Evolutionary conservation across 371 early-diverging fungal species (phyloP), one percentile per base, ranked within the genome.

Genomic region (Mortierella sp.): DNA sequence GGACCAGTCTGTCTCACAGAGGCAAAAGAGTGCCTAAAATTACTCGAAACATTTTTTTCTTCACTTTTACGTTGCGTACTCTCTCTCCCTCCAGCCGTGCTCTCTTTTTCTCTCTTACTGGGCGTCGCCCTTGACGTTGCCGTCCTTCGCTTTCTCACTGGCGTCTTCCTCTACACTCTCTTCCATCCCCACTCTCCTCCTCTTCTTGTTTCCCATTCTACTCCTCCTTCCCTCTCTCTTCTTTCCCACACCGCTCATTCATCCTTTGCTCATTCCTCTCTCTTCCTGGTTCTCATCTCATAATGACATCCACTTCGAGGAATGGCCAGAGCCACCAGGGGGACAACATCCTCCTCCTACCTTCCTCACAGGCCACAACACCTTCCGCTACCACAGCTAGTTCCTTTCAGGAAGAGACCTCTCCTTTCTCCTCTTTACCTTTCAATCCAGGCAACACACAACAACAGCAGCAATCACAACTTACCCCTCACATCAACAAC

Each of bases 311-410:
- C 7, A 21, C 55, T 14, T 44, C 47, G 28, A 58, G 42, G 55
- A 54, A 78, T 52, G 73, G 65, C 38, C 44, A 28, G 50, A 50
- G 16, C 24, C 48, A 8, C n/a, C 21, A 28, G 24, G 75, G 58
- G 9, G 80, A 79, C 75, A 26, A 38, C 52, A 74, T 74, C 13
- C 73, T 75, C 38, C 75, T 75, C 31, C 38, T 74, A 1, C 73
- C 73, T 28, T 58, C 79, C 16, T 73, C 79, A 21, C 80, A 70
- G 48, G 34, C 75, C 26, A 45, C 80, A 5, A 70, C 75, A 1
- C 80, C 80, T 8, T 65, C 79, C 8, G 11, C 42, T 16, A 31
- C 72, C 54, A 24, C 45, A 8, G 14, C 38, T 6, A 78, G 52
- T n/a, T 38, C 72, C 24, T 63, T 42, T 47, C 65, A 73, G n/a